A percentile compares a stretch with the other conserved stretches of the same genome.
Evolutionary conservation across 2,329 filamentous ascomycete genomes (phyloP).

Genomic region (Fusarium siculi): DNA sequence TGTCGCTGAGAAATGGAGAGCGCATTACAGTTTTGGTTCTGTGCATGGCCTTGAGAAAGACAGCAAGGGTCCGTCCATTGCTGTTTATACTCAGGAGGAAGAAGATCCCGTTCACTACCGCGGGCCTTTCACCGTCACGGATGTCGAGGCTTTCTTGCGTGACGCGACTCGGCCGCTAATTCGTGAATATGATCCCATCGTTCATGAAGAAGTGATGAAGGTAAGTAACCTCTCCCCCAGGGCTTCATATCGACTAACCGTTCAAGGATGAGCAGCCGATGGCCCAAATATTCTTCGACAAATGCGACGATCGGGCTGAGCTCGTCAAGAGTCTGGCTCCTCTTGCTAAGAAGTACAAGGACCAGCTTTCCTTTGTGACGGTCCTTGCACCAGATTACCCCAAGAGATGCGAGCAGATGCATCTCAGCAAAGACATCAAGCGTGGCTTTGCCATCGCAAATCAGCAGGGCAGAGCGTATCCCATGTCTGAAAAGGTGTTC

Average conservation of each 20-base stretch:
- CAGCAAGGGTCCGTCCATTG: neutral
- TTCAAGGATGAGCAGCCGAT: neutral
- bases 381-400: neutral
- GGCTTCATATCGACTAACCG: accelerated
- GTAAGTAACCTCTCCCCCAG: neutral
- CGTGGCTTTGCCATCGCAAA: neutral
- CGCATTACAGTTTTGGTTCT: neutral
- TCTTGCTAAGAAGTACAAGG: neutral
- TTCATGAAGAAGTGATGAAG: neutral
- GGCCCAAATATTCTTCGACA: neutral
- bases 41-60: neutral
- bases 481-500: neutral
- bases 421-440: neutral
- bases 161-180: neutral
- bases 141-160: neutral
- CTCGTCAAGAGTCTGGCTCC: neutral
- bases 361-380: neutral
- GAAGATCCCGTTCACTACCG: neutral
- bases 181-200: neutral
- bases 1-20: neutral
- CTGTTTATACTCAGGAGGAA: neutral
- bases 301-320: neutral
- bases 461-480: neutral
- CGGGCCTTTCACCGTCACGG: neutral
- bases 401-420: neutral